Conservation (phyloP, 2,329 filamentous ascomycete genomes). For the Aspergillus sp. region DNA sequence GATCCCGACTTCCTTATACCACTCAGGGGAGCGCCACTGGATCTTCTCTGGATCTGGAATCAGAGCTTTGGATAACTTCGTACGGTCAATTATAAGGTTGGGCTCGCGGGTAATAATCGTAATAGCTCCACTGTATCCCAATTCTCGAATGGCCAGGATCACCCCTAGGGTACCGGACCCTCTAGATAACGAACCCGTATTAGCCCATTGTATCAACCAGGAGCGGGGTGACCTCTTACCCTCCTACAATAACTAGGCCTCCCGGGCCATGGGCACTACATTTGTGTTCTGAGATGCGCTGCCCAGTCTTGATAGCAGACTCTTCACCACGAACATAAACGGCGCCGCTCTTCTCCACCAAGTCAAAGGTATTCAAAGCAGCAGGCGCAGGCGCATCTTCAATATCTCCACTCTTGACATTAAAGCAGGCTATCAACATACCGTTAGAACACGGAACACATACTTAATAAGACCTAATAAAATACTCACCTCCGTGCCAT, state of each 20-base stretch:
- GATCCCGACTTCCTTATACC: constrained; percentile 67
- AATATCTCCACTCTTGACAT: constrained; percentile 82
- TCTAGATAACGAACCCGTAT: constrained; percentile 37
- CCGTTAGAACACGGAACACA: not conserved
- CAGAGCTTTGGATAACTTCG: constrained; percentile 93
- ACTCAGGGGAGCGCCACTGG: constrained; percentile 72
- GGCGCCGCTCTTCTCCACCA: constrained; percentile 76
- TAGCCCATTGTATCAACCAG: not conserved
- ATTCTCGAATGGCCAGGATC: constrained; percentile 77
- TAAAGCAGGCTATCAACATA: constrained; percentile 76
- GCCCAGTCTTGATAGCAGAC: constrained; percentile 71
- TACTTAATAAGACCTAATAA: not conserved
- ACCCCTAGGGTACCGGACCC: constrained; percentile 81
- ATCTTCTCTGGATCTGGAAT: constrained; percentile 78
- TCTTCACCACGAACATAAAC: constrained; percentile 85
- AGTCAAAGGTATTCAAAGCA: constrained; percentile 76
- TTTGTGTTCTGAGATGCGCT: constrained; percentile 71
- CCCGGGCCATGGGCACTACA: constrained; percentile 59
- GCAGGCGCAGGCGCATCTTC: constrained; percentile 93
- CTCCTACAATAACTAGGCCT: constrained; percentile 79
- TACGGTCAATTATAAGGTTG: constrained; percentile 84
- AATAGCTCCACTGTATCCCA: constrained; percentile 76
- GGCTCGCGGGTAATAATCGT: constrained; percentile 83
- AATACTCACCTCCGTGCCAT: constrained; percentile 81
- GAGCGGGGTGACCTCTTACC: constrained; percentile 39